phyloP scores from a whole-genome alignment of 1,284 basidiomycete species.

The Laetiporus sulphureus region DNA sequence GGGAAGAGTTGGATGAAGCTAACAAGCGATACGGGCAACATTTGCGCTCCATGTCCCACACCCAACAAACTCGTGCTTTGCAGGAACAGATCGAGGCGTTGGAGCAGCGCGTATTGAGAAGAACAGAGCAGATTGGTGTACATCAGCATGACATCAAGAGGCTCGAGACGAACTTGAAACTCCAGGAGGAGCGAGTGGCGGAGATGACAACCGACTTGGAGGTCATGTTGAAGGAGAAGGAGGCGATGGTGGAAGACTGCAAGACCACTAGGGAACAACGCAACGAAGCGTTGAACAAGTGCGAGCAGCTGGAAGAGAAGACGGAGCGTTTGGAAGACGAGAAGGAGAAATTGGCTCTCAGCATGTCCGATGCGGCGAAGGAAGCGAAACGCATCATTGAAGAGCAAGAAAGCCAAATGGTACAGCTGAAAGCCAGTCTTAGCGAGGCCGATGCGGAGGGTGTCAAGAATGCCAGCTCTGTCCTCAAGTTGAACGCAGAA shows the following conservation, averaged over 20 bases:
- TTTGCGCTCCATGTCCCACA: conserved; percentile 50
- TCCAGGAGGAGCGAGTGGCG: conserved; percentile 64
- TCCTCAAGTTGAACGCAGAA: conserved; percentile 8
- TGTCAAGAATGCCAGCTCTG: conserved; percentile 6
- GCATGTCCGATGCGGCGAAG: conserved; percentile 1
- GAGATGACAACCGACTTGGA: conserved; percentile 67
- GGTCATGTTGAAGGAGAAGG: conserved; percentile 53
- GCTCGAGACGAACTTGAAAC: conserved; percentile 60
- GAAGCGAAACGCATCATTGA: neutral
- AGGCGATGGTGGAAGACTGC: conserved; percentile 76
- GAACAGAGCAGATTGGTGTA: conserved; percentile 64
- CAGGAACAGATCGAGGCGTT: conserved; percentile 59
- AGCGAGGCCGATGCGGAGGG: conserved; percentile 8
- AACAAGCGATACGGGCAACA: conserved; percentile 55
- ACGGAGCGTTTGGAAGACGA: conserved; percentile 45
- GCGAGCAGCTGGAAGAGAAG: conserved; percentile 38
- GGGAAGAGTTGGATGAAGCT: conserved; percentile 45
- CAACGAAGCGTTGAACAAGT: conserved; percentile 45
- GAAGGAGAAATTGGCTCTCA: conserved; percentile 2
- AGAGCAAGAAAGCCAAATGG: conserved; percentile 3
- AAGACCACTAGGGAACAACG: conserved; percentile 63
- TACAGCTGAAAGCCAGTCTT: neutral
- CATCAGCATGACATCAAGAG: conserved; percentile 71
- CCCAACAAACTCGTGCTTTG: conserved; percentile 46
- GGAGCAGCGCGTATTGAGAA: conserved; percentile 49